Percentiles rank a stretch among this genome's conserved stretches.
Conservation (phyloP, 352 stramenopile species). For the Nothophytophthora sp. region DNA sequence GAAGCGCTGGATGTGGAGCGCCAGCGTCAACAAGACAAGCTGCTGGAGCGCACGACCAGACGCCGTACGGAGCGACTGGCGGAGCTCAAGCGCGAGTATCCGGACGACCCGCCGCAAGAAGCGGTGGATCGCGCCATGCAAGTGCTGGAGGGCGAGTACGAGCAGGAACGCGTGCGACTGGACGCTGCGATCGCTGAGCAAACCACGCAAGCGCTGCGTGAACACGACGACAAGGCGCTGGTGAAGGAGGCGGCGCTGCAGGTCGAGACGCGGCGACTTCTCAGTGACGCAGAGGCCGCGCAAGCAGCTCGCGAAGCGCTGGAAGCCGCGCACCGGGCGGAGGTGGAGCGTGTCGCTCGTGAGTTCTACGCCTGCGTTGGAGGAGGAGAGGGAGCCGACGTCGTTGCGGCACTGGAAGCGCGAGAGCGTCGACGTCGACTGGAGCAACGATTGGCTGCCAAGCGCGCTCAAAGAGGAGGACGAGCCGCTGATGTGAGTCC, state of each 20-base stretch:
- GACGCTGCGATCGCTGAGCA: slow-evolving; percentile 23
- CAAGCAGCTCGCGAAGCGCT: slow-evolving; percentile 27
- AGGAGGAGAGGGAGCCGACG: slow-evolving; percentile 6
- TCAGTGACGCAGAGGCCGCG: slow-evolving; percentile 19
- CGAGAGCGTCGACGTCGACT: slow-evolving; percentile 19
- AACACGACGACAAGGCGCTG: slow-evolving; percentile 20
- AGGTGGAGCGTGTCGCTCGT: slow-evolving; percentile 23
- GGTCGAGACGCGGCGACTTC: slow-evolving; percentile 11
- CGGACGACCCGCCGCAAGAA: slow-evolving; percentile 5
- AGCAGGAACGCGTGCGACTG: slow-evolving; percentile 17
- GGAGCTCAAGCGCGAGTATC: slow-evolving; percentile 13
- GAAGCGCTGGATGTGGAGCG: slow-evolving; percentile 28
- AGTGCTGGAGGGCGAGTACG: slow-evolving; percentile 20
- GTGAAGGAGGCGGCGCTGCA: slow-evolving; percentile 11
- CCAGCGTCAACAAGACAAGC: slow-evolving; percentile 35
- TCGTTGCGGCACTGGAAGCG: slow-evolving; percentile 12
- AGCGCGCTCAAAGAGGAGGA: slow-evolving; percentile 1
- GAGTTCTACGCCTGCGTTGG: slow-evolving; percentile 25
- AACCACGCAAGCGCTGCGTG: slow-evolving; percentile 14
- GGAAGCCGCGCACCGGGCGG: slow-evolving; percentile 21
- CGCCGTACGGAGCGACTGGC: slow-evolving; percentile 11
- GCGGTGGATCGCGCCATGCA: slow-evolving; percentile 3
- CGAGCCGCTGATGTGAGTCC: not conserved
- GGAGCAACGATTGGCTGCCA: slow-evolving; percentile 21
- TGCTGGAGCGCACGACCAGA: slow-evolving; percentile 27